These are phyloP conservation scores for Xylaria sp. DNA, from an alignment of 2,329 filamentous ascomycete genomes.

Conservation along the genomic window DNA sequence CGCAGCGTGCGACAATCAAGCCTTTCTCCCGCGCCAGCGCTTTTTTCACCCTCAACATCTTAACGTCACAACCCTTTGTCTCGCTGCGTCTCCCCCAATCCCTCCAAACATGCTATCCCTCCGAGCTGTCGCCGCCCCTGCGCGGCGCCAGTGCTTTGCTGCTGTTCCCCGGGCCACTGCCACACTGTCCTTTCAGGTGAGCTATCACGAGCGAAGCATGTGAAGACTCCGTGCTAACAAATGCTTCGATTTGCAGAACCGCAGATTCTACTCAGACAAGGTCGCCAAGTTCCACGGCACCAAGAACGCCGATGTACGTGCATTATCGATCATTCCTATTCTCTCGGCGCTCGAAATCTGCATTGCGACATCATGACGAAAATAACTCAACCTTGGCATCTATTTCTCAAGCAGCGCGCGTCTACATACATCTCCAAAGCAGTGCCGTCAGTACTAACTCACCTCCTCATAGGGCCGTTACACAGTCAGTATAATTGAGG, in stretches of 20 bases:
- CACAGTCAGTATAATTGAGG: slow-evolving; percentile 96
- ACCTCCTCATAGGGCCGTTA: slow-evolving; percentile 78
- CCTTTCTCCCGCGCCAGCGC: slow-evolving; percentile 32
- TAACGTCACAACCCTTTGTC: slow-evolving; percentile 41
- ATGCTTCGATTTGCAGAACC: slow-evolving; percentile 52
- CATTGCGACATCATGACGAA: slow-evolving; percentile 42
- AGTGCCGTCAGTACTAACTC: slow-evolving; percentile 37
- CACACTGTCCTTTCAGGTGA: slow-evolving; percentile 66
- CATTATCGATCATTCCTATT: background rate
- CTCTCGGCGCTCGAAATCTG: slow-evolving; percentile 32
- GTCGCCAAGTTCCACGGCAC: slow-evolving; percentile 94
- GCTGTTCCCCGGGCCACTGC: slow-evolving; percentile 67
- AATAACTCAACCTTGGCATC: slow-evolving; percentile 55
- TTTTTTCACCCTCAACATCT: slow-evolving; percentile 27
- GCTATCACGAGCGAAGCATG: slow-evolving; percentile 35
- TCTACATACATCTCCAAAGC: slow-evolving; percentile 31
- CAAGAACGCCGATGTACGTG: slow-evolving; percentile 85
- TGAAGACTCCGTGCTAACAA: slow-evolving; percentile 43
- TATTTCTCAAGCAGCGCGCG: slow-evolving; percentile 28
- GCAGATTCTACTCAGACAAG: slow-evolving; percentile 70
- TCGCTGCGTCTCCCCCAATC: background rate
- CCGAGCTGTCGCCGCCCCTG: slow-evolving; percentile 79
- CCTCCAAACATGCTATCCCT: slow-evolving; percentile 80
- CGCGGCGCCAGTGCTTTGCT: slow-evolving; percentile 81
- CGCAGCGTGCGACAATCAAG: background rate